Evolutionary conservation across 2,329 filamentous ascomycete species (phyloP), one percentile per base, ranked within the genome.

Genomic region (Juglanconis oblonga): DNA sequence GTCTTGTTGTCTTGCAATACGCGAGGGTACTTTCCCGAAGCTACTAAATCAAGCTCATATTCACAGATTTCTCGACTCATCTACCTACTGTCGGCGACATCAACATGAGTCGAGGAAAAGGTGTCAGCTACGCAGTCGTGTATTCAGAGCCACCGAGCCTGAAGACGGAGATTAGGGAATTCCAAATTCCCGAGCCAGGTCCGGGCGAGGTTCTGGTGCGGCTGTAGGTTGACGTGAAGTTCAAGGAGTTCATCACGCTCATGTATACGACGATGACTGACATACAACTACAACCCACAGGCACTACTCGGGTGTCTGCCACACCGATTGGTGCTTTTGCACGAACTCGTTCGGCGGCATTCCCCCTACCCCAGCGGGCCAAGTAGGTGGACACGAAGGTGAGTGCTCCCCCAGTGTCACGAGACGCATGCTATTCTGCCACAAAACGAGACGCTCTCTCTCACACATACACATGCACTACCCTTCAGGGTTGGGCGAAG

Each of bases 381-480:
- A 55, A 33, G 31, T 55, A 3, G 52, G 52, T 4, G 52, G 52
- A 17, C 52, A 55, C 32, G 52, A 55, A 47, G 52, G 52, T 55
- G 11, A 14, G 52, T 8, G 14, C 4, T 29, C 29, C 4, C 10
- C 5, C 17, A 24, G 10, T 24, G 24, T 10, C 14, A 0, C 31
- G 9, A 14, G 24, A 17, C 5, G 4, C 13, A 24, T n/a, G 14
- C 14, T 4, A 2, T 17, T 29, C 14, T n/a, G 9, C 14, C 40
- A 35, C 3, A 45, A 7, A 14, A n/a, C 40, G 11, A 3, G 7
- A 38, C 7, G 36, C 36, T 38, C 11, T n/a, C 9, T 5, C 52
- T 55, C 14, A 55, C 17, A 17, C 17, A 17, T 17, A 17, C 17
- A 17, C 10, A 13, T 24, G 4, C 9, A 13, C 17, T 3, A 6